A percentile compares a stretch with the other conserved stretches of the same genome.
phyloP scores from a whole-genome alignment of 352 stramenopile genomes.

The Globisporangium splendens region DNA sequence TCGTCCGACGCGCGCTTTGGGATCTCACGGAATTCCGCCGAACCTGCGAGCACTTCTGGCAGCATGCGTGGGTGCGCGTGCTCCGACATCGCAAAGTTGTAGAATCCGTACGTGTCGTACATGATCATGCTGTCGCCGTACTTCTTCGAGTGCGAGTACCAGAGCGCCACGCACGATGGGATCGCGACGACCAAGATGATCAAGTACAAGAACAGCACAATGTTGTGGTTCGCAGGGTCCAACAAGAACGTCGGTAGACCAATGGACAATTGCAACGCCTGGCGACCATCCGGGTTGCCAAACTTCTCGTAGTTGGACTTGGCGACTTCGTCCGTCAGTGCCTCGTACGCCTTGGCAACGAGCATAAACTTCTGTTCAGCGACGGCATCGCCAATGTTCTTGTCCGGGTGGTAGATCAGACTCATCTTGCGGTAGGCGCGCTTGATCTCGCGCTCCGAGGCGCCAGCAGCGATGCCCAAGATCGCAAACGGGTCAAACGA shows the following conservation, averaged over 20 bases:
- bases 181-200: conserved; percentile 98
- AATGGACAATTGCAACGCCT: conserved; percentile 95
- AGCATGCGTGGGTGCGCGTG: conserved; percentile 93
- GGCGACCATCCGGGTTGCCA: conserved; percentile 98
- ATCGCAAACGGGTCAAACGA: conserved; percentile 98
- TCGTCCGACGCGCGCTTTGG: too few relatives aligned
- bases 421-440: conserved; percentile 92
- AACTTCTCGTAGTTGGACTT: conserved; percentile 99
- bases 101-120: conserved; percentile 99
- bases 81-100: conserved; percentile 96
- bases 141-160: conserved; percentile 96
- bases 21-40: conserved; percentile 88
- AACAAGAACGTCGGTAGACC: conserved; percentile 97
- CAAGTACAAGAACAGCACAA: conserved; percentile 98
- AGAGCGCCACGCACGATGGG: conserved; percentile 92
- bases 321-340: conserved; percentile 94
- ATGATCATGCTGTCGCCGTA: conserved; percentile 99
- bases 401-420: conserved; percentile 92
- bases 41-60: conserved; percentile 91
- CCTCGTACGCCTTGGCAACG: conserved; percentile 93
- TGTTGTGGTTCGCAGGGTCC: conserved; percentile 96
- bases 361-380: conserved; percentile 99
- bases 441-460: conserved; percentile 95
- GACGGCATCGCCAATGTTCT: conserved; percentile 96
- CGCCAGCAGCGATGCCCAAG: conserved; percentile 90